phyloP scores from a whole-genome alignment of 75 land plant genomes.

The Pseudotsuga menziesii region DNA sequence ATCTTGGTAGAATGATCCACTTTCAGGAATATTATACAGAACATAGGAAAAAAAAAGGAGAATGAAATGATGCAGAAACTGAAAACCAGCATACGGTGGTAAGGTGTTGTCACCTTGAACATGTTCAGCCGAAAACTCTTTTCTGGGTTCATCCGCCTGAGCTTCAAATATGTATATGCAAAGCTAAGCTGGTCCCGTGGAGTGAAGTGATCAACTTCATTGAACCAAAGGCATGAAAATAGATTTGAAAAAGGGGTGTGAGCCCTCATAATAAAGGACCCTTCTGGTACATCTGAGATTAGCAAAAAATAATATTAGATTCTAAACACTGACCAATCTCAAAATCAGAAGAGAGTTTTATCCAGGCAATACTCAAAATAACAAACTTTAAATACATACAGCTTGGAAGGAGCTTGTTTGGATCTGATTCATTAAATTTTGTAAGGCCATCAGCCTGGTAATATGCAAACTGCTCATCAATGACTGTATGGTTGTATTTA shows the following conservation, averaged over 20 bases:
- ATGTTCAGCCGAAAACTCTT: slow-evolving; percentile 67
- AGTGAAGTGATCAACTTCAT: slow-evolving; percentile 94
- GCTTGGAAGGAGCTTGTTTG: slow-evolving; percentile 70
- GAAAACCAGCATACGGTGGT: not conserved
- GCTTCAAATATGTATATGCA: slow-evolving; percentile 89
- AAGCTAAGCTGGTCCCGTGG: slow-evolving; percentile 97
- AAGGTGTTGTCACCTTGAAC: slow-evolving; percentile 68
- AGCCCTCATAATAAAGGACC: slow-evolving; percentile 90
- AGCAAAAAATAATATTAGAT: not conserved
- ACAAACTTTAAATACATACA: slow-evolving; percentile 32
- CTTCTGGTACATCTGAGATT: slow-evolving; percentile 91
- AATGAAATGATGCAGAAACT: too few species aligned
- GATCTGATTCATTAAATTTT: slow-evolving; percentile 82
- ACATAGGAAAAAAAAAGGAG: too few species aligned
- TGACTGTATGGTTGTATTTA: slow-evolving; percentile 83
- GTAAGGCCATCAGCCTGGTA: slow-evolving; percentile 86
- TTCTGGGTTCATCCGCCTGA: slow-evolving; percentile 70
- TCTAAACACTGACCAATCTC: not conserved
- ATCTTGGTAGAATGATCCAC: too few species aligned
- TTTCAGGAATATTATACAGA: too few species aligned
- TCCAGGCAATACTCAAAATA: not conserved
- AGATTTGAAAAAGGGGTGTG: slow-evolving; percentile 99
- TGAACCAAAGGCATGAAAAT: slow-evolving; percentile 99
- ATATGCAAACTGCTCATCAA: slow-evolving; percentile 85
- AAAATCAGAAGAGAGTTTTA: not conserved